Percentiles rank a stretch among this genome's conserved stretches.
phyloP scores from a whole-genome alignment of 2,329 filamentous ascomycete genomes.

The Elsinoe fawcettii region DNA sequence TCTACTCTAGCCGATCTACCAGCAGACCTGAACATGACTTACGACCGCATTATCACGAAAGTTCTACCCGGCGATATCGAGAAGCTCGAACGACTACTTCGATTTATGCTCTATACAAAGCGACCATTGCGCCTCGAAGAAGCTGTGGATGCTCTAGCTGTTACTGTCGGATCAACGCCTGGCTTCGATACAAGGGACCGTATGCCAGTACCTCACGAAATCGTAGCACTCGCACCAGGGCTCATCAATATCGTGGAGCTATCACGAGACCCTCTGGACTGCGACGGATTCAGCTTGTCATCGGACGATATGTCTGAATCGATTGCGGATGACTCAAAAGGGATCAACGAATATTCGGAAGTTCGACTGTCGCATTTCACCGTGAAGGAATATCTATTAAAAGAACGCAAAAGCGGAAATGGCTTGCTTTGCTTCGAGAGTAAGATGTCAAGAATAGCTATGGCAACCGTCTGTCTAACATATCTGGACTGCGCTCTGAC shows the following conservation, averaged over 20 bases:
- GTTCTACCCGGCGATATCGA: slow-evolving; percentile 16
- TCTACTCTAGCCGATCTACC: slow-evolving; percentile 21
- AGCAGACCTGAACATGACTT: slow-evolving; percentile 23
- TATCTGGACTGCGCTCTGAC: too few relatives aligned
- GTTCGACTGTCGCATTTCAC: slow-evolving; percentile 24
- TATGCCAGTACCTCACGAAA: not conserved
- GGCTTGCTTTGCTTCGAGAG: not conserved
- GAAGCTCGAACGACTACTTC: slow-evolving; percentile 19
- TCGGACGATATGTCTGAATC: too few relatives aligned
- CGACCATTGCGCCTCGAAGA: slow-evolving; percentile 19
- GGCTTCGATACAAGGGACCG: not conserved
- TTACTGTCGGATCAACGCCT: not conserved
- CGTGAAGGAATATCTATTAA: slow-evolving; percentile 24
- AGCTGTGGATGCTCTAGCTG: slow-evolving; percentile 20
- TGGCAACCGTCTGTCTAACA: slow-evolving; percentile 19
- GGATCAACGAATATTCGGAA: slow-evolving; percentile 15
- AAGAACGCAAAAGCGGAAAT: slow-evolving; percentile 15
- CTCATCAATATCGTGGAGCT: slow-evolving; percentile 17
- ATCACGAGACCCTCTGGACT: too few relatives aligned
- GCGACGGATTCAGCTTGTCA: too few relatives aligned
- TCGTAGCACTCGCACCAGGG: not conserved
- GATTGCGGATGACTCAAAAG: too few relatives aligned
- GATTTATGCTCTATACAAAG: slow-evolving; percentile 21
- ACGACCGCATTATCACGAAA: slow-evolving; percentile 22
- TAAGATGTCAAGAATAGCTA: slow-evolving; percentile 2